These are phyloP conservation scores for Penicillium chermesinum DNA, from an alignment of 495 filamentous ascomycete species.

Conservation along the genomic window DNA sequence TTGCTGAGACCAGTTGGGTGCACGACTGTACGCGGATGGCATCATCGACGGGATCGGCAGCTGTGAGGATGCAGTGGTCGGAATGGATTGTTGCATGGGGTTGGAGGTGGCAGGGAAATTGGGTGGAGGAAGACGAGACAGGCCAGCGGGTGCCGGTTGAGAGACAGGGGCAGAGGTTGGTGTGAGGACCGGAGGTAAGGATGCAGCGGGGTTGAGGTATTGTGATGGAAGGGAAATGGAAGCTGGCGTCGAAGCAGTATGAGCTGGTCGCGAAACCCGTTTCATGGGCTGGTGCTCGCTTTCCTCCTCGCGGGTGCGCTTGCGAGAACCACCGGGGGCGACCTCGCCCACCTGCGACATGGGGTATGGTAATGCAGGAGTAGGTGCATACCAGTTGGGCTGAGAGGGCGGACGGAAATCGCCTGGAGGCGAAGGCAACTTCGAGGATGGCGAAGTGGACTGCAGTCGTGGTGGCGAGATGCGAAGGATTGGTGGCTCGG, in stretches of 20 bases:
- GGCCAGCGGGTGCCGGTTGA: slow-evolving; percentile 24
- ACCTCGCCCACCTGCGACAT: slow-evolving; percentile 20
- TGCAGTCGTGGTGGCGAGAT: slow-evolving; percentile 33
- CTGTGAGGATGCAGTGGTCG: slow-evolving; percentile 50
- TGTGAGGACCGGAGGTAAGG: slow-evolving; percentile 34
- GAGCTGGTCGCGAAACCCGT: slow-evolving; percentile 38
- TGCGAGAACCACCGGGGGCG: slow-evolving; percentile 48
- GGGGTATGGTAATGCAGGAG: slow-evolving; percentile 25
- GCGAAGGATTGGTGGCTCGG: slow-evolving; percentile 24
- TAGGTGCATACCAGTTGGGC: slow-evolving; percentile 28
- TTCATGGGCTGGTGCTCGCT: slow-evolving; percentile 64
- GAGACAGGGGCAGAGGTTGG: slow-evolving; percentile 31
- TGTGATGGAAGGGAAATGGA: slow-evolving; percentile 27
- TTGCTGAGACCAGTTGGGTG: slow-evolving; percentile 42
- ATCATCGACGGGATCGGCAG: slow-evolving; percentile 47
- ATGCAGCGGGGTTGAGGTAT: slow-evolving; percentile 30
- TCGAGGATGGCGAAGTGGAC: slow-evolving; percentile 35
- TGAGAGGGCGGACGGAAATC: slow-evolving; percentile 27
- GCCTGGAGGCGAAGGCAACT: slow-evolving; percentile 51
- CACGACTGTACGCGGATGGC: slow-evolving; percentile 55
- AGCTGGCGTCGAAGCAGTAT: slow-evolving; percentile 21
- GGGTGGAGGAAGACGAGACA: slow-evolving; percentile 54
- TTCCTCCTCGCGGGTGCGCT: slow-evolving; percentile 67
- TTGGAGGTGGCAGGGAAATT: slow-evolving; percentile 39
- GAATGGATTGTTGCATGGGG: slow-evolving; percentile 31